These are phyloP conservation scores for Chlamydomonas incerta DNA, from an alignment of 139 green algal species.

Conservation along the genomic window DNA sequence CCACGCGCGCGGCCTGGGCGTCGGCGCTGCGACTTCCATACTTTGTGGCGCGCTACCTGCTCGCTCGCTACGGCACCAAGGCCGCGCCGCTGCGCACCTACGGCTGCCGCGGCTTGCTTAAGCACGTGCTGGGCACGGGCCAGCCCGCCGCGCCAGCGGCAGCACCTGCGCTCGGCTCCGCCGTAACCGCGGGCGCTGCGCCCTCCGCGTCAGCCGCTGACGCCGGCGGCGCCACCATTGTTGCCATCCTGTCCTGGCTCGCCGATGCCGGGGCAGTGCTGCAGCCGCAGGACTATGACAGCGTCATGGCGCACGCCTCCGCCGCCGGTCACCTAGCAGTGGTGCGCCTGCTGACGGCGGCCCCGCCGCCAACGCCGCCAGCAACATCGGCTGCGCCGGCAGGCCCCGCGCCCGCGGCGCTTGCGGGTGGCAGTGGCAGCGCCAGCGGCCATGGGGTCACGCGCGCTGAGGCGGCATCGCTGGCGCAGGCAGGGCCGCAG, in stretches of 20 bases:
- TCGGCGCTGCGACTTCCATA: neutral
- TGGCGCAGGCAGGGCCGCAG: no score
- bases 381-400: no score
- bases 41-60: neutral
- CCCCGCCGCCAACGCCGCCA: no score
- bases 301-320: neutral
- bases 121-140: neutral
- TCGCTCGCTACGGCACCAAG: neutral
- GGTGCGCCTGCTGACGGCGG: neutral
- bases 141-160: no score
- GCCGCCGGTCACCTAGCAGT: neutral
- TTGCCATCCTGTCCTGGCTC: neutral
- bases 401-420: no score
- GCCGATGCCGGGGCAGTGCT: neutral
- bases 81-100: neutral
- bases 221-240: no score
- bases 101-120: neutral
- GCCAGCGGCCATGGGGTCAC: no score
- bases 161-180: neutral
- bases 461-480: no score
- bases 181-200: no score
- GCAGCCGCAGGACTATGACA: neutral
- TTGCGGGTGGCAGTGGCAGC: no score
- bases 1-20: neutral
- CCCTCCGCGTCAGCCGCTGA: neutral